phyloP scores from a whole-genome alignment of 306 rosid genomes.

The Leucaena leucocephala region DNA sequence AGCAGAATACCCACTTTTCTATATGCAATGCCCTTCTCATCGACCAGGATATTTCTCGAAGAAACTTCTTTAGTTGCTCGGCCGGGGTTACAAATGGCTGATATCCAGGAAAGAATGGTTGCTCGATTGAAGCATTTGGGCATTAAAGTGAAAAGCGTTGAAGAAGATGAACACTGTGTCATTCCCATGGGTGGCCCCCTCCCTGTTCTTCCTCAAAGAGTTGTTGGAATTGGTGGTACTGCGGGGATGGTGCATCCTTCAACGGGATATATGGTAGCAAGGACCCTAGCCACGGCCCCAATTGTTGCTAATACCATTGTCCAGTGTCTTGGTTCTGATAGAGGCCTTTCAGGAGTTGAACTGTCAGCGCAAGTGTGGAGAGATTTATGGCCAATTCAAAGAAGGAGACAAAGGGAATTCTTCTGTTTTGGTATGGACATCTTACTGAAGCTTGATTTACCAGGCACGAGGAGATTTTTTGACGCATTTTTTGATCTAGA shows the following conservation, averaged over 20 bases:
- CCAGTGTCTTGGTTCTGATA: conserved; percentile 64
- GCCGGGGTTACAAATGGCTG: conserved; percentile 83
- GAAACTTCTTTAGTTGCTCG: conserved; percentile 96
- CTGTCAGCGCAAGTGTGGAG: conserved; percentile 81
- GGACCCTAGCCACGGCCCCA: conserved; percentile 96
- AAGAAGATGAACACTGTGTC: conserved; percentile 94
- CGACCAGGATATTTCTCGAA: conserved; percentile 85
- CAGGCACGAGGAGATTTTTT: conserved; percentile 82
- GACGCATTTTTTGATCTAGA: conserved; percentile 92
- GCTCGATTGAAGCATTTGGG: conserved; percentile 88
- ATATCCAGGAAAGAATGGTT: conserved; percentile 92
- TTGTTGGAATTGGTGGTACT: conserved; percentile 96
- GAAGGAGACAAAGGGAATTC: conserved; percentile 96
- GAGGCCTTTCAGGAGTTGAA: conserved; percentile 57
- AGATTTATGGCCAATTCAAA: conserved; percentile 88
- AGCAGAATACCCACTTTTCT: conserved; percentile 81
- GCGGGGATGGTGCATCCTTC: conserved; percentile 99
- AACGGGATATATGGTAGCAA: conserved; percentile 98
- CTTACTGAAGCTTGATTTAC: conserved; percentile 90
- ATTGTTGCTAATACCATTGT: conserved; percentile 85
- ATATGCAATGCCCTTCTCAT: conserved; percentile 97
- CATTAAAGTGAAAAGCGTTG: conserved; percentile 85
- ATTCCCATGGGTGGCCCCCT: conserved; percentile 99
- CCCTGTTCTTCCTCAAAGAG: conserved; percentile 93
- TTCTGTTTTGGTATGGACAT: conserved; percentile 99